A percentile compares a stretch with the other conserved stretches of the same genome.
Conservation (phyloP, 2,329 filamentous ascomycete genomes). For the Trichoderma sp. region DNA sequence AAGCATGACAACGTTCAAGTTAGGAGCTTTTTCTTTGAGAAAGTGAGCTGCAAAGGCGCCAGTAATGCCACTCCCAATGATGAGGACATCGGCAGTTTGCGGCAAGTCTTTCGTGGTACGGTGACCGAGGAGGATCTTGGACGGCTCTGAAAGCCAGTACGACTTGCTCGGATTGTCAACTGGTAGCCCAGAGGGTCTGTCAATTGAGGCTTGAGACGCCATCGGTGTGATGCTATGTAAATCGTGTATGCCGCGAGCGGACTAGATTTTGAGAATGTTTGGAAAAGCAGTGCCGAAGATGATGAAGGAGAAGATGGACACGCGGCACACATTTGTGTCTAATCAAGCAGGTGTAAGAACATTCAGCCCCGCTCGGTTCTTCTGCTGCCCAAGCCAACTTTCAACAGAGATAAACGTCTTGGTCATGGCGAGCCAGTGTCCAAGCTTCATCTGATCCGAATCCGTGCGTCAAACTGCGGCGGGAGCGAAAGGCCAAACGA, state of each 20-base stretch:
- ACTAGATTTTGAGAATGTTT: neutral
- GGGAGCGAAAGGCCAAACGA: too few species aligned
- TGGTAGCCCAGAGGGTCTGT: neutral
- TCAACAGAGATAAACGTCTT: neutral
- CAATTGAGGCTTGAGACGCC: neutral
- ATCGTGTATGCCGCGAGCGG: neutral
- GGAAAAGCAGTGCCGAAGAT: neutral
- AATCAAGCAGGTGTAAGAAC: neutral
- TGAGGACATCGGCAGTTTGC: neutral
- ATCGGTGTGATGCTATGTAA: neutral
- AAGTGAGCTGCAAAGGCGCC: neutral
- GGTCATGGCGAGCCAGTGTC: neutral
- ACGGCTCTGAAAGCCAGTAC: neutral
- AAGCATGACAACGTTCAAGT: neutral
- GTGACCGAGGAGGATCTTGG: neutral
- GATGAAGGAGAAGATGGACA: neutral
- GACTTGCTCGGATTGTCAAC: neutral
- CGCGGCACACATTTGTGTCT: neutral
- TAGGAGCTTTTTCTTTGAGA: neutral
- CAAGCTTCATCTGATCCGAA: neutral
- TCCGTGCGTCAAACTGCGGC: neutral
- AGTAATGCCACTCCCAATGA: neutral
- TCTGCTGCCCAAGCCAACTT: too few species aligned
- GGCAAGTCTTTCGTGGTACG: neutral
- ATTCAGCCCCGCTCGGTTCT: neutral